A percentile compares a stretch with the other conserved stretches of the same genome.
Evolutionary conservation across 345 rosid species (phyloP).

Genomic region (Populus euphratica): DNA sequence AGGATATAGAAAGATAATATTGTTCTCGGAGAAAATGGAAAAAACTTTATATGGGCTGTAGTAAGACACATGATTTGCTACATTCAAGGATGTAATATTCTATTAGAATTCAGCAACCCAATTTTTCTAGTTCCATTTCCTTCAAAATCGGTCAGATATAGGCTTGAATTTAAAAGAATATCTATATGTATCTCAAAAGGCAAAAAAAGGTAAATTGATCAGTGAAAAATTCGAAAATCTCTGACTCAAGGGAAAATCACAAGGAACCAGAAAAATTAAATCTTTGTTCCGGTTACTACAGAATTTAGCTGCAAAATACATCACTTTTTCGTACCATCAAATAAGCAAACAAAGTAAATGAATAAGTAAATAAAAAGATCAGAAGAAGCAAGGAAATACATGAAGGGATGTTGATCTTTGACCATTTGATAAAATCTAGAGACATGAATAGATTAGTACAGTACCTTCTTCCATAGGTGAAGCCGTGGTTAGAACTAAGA

Average conservation of each 20-base stretch:
- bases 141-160: background rate
- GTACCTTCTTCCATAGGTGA: slow-evolving; percentile 36
- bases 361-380: no score
- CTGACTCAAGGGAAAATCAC: background rate
- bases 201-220: background rate
- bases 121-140: background rate
- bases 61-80: background rate
- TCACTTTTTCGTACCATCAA: background rate
- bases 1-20: background rate
- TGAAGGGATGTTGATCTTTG: background rate
- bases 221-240: no score
- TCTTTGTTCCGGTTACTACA: background rate
- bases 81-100: background rate
- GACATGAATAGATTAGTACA: background rate
- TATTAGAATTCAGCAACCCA: background rate
- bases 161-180: background rate
- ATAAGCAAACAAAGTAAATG: background rate
- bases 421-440: background rate
- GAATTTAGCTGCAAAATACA: background rate
- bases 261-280: background rate
- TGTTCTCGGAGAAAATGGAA: background rate
- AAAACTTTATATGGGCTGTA: background rate
- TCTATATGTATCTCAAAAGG: background rate
- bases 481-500: slow-evolving; percentile 22
- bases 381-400: background rate